phyloP scores from a whole-genome alignment of 257 asterid species.

The Solanum bulbocastanum region DNA sequence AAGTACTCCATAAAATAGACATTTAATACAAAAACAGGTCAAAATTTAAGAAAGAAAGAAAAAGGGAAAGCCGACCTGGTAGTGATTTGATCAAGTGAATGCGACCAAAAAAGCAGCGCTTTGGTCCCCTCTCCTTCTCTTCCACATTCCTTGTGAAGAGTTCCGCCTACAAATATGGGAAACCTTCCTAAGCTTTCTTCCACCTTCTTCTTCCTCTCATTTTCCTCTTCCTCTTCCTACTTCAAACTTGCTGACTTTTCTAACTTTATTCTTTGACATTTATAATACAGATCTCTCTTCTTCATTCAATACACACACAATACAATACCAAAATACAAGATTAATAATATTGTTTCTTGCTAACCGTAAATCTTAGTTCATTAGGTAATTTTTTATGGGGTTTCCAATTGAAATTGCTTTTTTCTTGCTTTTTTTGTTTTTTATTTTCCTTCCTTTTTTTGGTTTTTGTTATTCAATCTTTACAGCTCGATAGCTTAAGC shows the following conservation, averaged over 20 bases:
- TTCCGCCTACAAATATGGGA: conserved; percentile 17
- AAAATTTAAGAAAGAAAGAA: background rate
- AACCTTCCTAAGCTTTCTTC: conserved; percentile 7
- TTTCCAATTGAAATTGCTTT: background rate
- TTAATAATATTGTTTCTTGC: background rate
- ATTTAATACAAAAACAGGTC: too few species aligned
- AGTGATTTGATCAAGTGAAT: conserved; percentile 15
- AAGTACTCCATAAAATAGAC: too few species aligned
- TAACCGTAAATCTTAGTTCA: background rate
- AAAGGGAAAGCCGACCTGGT: background rate
- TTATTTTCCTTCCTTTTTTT: background rate
- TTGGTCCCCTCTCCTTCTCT: background rate
- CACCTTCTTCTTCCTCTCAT: conserved; percentile 4
- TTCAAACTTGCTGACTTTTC: conserved; percentile 1
- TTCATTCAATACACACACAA: background rate
- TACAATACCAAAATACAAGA: background rate
- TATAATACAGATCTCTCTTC: background rate
- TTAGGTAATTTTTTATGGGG: background rate
- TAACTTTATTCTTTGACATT: background rate
- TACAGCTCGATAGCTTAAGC: background rate
- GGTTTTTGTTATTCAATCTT: background rate
- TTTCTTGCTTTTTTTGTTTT: background rate
- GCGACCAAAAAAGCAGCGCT: conserved; percentile 18
- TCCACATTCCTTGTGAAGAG: background rate
- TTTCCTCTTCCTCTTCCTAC: background rate